These are phyloP conservation scores for Thelonectria discophora DNA, from an alignment of 2,329 filamentous ascomycete genomes.

Conservation along the genomic window DNA sequence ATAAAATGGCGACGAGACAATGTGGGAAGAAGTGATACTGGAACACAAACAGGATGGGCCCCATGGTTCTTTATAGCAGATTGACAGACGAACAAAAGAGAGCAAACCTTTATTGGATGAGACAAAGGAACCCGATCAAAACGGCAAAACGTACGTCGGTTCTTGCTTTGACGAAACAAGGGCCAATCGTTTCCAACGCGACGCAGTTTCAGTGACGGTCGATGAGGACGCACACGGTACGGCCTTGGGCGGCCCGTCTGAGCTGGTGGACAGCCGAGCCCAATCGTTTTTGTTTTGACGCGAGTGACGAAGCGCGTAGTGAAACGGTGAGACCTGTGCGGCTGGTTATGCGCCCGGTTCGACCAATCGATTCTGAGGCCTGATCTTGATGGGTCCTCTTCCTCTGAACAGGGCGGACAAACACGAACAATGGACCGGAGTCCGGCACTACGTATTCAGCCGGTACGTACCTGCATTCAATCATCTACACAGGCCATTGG, in stretches of 20 bases:
- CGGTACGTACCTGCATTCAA: too few species aligned
- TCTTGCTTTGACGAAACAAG: neutral
- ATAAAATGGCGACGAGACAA: neutral
- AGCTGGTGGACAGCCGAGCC: neutral
- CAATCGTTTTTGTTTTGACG: neutral
- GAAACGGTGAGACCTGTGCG: neutral
- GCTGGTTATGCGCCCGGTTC: neutral
- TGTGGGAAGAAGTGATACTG: neutral
- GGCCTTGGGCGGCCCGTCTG: neutral
- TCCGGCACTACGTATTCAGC: too few species aligned
- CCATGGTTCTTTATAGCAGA: neutral
- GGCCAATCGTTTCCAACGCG: neutral
- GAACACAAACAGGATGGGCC: neutral
- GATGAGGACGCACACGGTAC: neutral
- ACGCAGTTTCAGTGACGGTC: neutral
- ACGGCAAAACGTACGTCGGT: neutral
- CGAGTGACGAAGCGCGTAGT: neutral
- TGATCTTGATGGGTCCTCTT: too few species aligned
- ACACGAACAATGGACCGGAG: too few species aligned
- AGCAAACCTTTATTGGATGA: neutral
- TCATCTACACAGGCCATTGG: too few species aligned
- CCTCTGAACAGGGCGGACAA: too few species aligned
- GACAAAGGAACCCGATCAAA: neutral
- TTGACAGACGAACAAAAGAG: neutral
- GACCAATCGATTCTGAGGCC: neutral